A percentile compares a stretch with the other conserved stretches of the same genome.
Conservation (phyloP, 257 asterid species). For the Solanum tarijense region DNA sequence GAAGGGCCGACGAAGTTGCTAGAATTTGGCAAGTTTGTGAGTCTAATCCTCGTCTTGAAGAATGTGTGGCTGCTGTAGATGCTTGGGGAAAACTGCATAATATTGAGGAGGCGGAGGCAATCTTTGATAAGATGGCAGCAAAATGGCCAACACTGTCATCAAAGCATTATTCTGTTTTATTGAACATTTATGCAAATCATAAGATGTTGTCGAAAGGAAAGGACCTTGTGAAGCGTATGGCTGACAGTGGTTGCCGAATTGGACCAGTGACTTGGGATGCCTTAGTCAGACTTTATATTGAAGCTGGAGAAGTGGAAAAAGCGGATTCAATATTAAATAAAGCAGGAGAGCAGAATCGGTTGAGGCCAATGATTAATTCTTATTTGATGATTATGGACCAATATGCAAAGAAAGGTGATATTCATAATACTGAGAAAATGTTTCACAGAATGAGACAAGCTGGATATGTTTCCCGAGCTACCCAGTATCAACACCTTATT, state of each 20-base stretch:
- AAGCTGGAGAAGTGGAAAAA: slow-evolving; percentile 61
- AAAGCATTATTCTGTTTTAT: slow-evolving; percentile 26
- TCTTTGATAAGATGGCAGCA: slow-evolving; percentile 29
- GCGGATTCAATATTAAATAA: slow-evolving; percentile 46
- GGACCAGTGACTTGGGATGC: slow-evolving; percentile 74
- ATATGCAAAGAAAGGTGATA: slow-evolving; percentile 51
- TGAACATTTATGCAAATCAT: slow-evolving; percentile 49
- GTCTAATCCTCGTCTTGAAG: slow-evolving; percentile 27
- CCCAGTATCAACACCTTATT: slow-evolving; percentile 39
- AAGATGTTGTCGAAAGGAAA: slow-evolving; percentile 55
- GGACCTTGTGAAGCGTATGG: slow-evolving; percentile 67
- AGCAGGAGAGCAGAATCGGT: slow-evolving; percentile 27
- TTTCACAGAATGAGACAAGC: slow-evolving; percentile 40
- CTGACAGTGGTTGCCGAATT: slow-evolving; percentile 26
- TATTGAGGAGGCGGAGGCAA: slow-evolving; percentile 61
- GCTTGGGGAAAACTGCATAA: slow-evolving; percentile 65
- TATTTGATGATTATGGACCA: slow-evolving; percentile 38
- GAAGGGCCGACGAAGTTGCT: slow-evolving; percentile 46
- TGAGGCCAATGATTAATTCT: slow-evolving; percentile 35
- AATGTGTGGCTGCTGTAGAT: slow-evolving; percentile 42
- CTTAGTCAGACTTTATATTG: slow-evolving; percentile 50
- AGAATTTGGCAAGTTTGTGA: slow-evolving; percentile 64
- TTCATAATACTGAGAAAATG: slow-evolving; percentile 60
- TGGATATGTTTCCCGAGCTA: slow-evolving; percentile 33
- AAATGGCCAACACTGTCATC: slow-evolving; percentile 17